Conservation (phyloP, 2,329 filamentous ascomycete species). For the Incumbomyces lentus region DNA sequence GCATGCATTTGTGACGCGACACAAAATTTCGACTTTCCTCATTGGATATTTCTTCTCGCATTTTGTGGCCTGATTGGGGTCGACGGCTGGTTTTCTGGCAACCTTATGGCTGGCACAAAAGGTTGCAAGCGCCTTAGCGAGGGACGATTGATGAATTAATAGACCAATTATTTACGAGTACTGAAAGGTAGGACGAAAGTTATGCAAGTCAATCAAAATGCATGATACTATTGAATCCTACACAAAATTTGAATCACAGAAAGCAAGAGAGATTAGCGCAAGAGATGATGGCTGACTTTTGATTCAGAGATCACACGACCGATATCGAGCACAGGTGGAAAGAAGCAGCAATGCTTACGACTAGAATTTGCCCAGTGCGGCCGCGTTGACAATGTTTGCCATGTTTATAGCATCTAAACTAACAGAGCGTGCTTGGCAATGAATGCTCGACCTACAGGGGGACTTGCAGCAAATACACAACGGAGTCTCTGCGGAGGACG, state of each 20-base stretch:
- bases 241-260: not conserved
- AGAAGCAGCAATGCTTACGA: not conserved
- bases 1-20: conserved; percentile 3
- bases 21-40: conserved; percentile 6
- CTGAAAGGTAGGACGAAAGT: conserved; percentile 3
- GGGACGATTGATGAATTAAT: conserved; percentile 5
- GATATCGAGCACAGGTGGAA: not conserved
- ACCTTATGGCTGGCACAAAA: conserved; percentile 8
- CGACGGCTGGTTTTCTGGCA: conserved; percentile 2
- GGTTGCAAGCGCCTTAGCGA: conserved; percentile 2
- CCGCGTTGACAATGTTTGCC: conserved; percentile 1
- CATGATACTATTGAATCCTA: conserved; percentile 4
- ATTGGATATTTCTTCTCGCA: conserved; percentile 3
- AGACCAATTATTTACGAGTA: conserved; percentile 4
- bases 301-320: no score
- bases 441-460: not conserved
- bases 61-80: conserved; percentile 5
- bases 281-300: not conserved
- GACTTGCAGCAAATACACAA: not conserved
- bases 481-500: no score
- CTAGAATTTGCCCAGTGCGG: not conserved
- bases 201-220: conserved; percentile 5
- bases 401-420: not conserved
- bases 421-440: not conserved
- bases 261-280: not conserved